Conservation (phyloP, 345 rosid genomes). For the Eucalyptus coolabah region DNA sequence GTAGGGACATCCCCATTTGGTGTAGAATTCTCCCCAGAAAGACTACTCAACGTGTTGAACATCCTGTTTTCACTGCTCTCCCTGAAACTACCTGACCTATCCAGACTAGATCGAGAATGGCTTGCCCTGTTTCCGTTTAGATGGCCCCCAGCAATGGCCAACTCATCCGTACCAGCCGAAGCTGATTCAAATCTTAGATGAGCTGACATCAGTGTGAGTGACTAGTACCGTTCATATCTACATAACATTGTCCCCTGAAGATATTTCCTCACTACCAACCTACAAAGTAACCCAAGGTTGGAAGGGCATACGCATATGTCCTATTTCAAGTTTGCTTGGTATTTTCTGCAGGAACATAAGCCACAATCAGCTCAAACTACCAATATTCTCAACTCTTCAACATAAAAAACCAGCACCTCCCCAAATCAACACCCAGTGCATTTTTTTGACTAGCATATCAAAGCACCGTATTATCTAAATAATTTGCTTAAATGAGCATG, state of each 20-base stretch:
- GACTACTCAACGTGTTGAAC: constrained; percentile 13
- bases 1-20: constrained; percentile 5
- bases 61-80: constrained; percentile 24
- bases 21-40: constrained; percentile 16
- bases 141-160: constrained; percentile 21
- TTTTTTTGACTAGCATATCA: background rate
- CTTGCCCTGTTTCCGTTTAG: constrained; percentile 31
- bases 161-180: constrained; percentile 23
- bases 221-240: background rate
- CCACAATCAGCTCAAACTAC: background rate
- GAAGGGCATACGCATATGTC: background rate
- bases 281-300: background rate
- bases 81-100: constrained; percentile 43
- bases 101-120: constrained; percentile 17
- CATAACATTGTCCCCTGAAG: background rate
- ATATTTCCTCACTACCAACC: background rate
- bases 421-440: background rate
- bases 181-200: constrained; percentile 29
- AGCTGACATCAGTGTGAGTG: constrained; percentile 20
- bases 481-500: background rate
- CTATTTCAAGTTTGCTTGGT: background rate
- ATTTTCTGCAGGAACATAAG: background rate
- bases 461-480: background rate
- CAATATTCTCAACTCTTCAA: background rate
- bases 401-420: background rate